Conservation (phyloP, 441 rosid species). For the Melastoma candidum region DNA sequence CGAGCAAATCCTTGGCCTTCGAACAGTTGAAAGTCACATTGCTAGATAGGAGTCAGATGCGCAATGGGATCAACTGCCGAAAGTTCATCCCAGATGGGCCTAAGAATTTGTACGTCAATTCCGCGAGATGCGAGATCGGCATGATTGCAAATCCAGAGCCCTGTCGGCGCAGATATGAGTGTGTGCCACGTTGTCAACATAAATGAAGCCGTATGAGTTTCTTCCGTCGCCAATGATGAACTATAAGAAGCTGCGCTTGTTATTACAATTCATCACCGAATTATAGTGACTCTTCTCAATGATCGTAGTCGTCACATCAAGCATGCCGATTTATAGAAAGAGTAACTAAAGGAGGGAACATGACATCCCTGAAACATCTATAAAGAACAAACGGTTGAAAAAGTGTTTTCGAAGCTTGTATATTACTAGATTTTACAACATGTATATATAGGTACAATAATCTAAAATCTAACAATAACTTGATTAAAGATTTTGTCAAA, state of each 20-base stretch:
- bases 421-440: too few species aligned
- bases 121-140: conserved; percentile 80
- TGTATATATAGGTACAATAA: too few species aligned
- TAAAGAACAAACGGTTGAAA: too few species aligned
- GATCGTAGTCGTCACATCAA: too few species aligned
- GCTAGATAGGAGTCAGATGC: conserved; percentile 74
- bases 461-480: too few species aligned
- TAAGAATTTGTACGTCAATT: conserved; percentile 46
- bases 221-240: conserved; percentile 87
- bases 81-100: conserved; percentile 88
- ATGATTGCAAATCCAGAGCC: conserved; percentile 81
- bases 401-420: too few species aligned
- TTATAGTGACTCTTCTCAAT: too few species aligned
- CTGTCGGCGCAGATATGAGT: conserved; percentile 90
- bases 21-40: conserved; percentile 67
- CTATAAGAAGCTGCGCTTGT: conserved; percentile 17
- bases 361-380: too few species aligned
- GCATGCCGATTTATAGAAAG: too few species aligned
- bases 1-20: conserved; percentile 72
- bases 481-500: too few species aligned
- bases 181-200: conserved; percentile 88
- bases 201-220: conserved; percentile 73
- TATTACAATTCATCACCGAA: too few species aligned
- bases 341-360: too few species aligned
- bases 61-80: conserved; percentile 85